These are phyloP conservation scores for Zopfia rhizophila DNA, from an alignment of 2,329 filamentous ascomycete species.

Conservation along the genomic window DNA sequence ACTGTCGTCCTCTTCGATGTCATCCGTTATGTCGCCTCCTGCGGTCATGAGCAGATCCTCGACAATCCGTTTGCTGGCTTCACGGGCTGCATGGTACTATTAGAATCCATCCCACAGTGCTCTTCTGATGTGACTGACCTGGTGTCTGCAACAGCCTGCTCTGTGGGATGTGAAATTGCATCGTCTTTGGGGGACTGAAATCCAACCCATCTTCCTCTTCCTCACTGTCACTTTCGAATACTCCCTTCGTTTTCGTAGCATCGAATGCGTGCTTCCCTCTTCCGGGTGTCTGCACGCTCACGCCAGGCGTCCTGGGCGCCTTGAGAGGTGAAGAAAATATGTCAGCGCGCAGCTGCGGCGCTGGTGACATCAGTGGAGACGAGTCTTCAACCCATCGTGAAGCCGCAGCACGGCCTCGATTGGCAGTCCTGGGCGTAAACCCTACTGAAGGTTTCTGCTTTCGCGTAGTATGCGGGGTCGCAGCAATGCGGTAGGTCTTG, in stretches of 20 bases:
- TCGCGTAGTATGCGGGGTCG: conserved; percentile 78
- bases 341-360: conserved; percentile 84
- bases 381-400: conserved; percentile 53
- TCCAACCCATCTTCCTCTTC: conserved; percentile 59
- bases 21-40: conserved; percentile 67
- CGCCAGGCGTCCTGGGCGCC: conserved; percentile 76
- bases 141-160: conserved; percentile 83
- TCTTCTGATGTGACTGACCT: conserved; percentile 60
- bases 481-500: conserved; percentile 93
- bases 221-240: conserved; percentile 81
- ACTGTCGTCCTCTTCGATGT: conserved; percentile 57
- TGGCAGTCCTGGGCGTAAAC: conserved; percentile 50
- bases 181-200: conserved; percentile 92
- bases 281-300: conserved; percentile 82
- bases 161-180: conserved; percentile 83
- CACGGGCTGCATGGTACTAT: conserved; percentile 66
- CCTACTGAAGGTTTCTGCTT: conserved; percentile 55
- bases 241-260: conserved; percentile 55
- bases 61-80: conserved; percentile 83
- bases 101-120: conserved; percentile 1
- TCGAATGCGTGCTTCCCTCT: conserved; percentile 55
- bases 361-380: conserved; percentile 66
- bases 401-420: conserved; percentile 36
- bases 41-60: conserved; percentile 82
- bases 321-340: conserved; percentile 82